A percentile compares a stretch with the other conserved stretches of the same genome.
Evolutionary conservation across 441 rosid species (phyloP).

Genomic region (Syzygium malaccense): DNA sequence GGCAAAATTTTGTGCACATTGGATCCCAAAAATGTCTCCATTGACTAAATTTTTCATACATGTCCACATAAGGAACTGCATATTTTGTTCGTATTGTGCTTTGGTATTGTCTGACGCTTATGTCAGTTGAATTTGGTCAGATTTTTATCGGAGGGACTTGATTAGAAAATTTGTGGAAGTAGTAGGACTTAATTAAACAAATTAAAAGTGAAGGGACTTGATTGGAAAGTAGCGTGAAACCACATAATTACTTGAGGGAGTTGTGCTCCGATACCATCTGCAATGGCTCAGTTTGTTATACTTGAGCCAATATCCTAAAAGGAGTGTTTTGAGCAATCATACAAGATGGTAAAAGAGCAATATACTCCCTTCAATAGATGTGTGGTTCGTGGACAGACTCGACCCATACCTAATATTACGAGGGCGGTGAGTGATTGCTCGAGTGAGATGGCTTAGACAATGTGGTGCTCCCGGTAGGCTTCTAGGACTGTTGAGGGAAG

Average conservation of each 20-base stretch:
- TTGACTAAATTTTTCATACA: background rate
- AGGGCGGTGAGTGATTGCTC: rapidly evolving
- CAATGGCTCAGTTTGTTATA: background rate
- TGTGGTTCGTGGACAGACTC: background rate
- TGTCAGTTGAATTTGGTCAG: background rate
- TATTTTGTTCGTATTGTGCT: background rate
- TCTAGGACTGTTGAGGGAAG: background rate
- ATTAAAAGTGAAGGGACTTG: background rate
- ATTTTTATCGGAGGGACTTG: background rate
- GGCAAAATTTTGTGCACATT: background rate
- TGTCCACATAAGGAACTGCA: background rate
- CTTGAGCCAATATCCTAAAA: background rate
- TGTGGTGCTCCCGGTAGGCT: background rate
- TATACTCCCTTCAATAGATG: background rate
- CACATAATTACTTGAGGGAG: background rate
- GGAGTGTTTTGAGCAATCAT: background rate
- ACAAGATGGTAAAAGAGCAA: background rate
- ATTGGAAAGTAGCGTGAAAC: background rate
- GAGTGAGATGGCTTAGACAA: background rate
- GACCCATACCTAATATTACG: background rate
- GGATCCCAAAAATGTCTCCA: background rate
- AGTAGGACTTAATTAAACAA: background rate
- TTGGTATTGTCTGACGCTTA: rapidly evolving
- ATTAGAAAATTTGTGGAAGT: background rate
- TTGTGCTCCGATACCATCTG: background rate